Conservation (phyloP, 768 basidiomycete genomes). For the Serendipita sp. region DNA sequence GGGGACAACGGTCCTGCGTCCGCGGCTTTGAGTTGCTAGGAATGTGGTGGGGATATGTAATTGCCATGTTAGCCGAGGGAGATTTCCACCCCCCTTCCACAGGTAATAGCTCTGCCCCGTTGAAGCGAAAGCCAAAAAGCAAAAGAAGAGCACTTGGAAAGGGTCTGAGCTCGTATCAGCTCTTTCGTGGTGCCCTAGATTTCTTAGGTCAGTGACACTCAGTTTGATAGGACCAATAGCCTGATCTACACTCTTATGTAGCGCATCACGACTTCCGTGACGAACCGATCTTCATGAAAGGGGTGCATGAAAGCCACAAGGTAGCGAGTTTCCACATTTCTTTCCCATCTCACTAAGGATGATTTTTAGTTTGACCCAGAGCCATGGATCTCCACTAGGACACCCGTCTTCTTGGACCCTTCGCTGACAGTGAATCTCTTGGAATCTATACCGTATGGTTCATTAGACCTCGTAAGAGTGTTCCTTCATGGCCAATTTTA, state of each 20-base stretch:
- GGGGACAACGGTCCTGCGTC: constrained; percentile 38
- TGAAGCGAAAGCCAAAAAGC: constrained; percentile 13
- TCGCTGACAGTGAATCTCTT: constrained; percentile 64
- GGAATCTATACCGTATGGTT: constrained; percentile 56
- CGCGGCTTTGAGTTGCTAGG: constrained; percentile 49
- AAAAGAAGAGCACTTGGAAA: constrained; percentile 44
- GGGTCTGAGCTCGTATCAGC: constrained; percentile 78
- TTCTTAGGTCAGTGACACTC: constrained; percentile 46
- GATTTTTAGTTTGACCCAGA: constrained; percentile 36
- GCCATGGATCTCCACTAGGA: constrained; percentile 35
- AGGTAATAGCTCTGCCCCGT: background rate
- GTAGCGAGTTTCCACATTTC: constrained; percentile 23
- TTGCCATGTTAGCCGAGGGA: constrained; percentile 48
- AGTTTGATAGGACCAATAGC: background rate
- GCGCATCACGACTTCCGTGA: constrained; percentile 54
- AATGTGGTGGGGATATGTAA: constrained; percentile 48
- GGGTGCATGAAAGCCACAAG: constrained; percentile 31
- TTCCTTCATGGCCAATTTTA: too few species aligned
- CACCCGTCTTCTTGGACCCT: constrained; percentile 62
- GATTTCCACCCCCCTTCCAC: constrained; percentile 33
- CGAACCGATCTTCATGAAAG: constrained; percentile 43
- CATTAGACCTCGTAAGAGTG: constrained; percentile 52
- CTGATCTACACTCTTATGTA: constrained; percentile 18
- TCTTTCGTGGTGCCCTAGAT: constrained; percentile 73
- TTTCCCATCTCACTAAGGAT: background rate